A percentile compares a stretch with the other conserved stretches of the same genome.
phyloP scores from a whole-genome alignment of 1,284 basidiomycete species.

The Calocybe gambosa region DNA sequence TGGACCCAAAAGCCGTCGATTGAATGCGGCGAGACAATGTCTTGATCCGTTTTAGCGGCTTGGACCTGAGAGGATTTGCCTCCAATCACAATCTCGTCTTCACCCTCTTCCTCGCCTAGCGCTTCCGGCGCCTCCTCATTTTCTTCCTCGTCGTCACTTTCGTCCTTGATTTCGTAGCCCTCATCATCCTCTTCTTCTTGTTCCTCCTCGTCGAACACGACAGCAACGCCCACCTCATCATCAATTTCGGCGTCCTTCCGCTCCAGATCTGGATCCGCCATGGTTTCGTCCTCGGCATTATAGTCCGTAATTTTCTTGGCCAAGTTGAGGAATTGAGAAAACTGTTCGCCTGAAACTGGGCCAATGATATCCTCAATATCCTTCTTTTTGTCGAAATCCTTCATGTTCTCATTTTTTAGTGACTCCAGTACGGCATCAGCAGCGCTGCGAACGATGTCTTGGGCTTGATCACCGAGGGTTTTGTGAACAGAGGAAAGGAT shows the following conservation, averaged over 20 bases:
- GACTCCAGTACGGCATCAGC: slow-evolving; percentile 88
- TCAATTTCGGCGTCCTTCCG: slow-evolving; percentile 80
- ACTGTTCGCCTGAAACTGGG: slow-evolving; percentile 66
- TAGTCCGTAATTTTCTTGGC: slow-evolving; percentile 98
- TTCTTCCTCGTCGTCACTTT: slow-evolving; percentile 73
- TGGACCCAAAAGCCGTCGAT: slow-evolving; percentile 99
- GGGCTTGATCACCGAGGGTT: slow-evolving; percentile 89
- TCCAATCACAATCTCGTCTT: slow-evolving; percentile 73
- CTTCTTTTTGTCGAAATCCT: slow-evolving; percentile 98
- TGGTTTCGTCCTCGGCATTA: slow-evolving; percentile 77
- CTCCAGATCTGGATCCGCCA: slow-evolving; percentile 71
- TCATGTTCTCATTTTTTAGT: slow-evolving; percentile 86
- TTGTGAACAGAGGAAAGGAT: slow-evolving; percentile 82
- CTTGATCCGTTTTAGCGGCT: slow-evolving; percentile 61
- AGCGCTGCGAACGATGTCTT: slow-evolving; percentile 92
- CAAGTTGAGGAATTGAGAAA: slow-evolving; percentile 82
- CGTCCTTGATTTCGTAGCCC: slow-evolving; percentile 74
- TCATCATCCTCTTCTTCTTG: slow-evolving; percentile 88
- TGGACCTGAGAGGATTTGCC: slow-evolving; percentile 41
- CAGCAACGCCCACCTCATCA: slow-evolving; percentile 91
- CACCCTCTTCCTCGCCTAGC: slow-evolving; percentile 41
- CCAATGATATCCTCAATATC: slow-evolving; percentile 84
- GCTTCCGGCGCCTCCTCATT: slow-evolving; percentile 49
- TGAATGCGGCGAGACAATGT: slow-evolving; percentile 82
- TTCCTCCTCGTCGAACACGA: slow-evolving; percentile 95